Conservation (phyloP, 352 stramenopile genomes). For the Pythium inflatum region DNA sequence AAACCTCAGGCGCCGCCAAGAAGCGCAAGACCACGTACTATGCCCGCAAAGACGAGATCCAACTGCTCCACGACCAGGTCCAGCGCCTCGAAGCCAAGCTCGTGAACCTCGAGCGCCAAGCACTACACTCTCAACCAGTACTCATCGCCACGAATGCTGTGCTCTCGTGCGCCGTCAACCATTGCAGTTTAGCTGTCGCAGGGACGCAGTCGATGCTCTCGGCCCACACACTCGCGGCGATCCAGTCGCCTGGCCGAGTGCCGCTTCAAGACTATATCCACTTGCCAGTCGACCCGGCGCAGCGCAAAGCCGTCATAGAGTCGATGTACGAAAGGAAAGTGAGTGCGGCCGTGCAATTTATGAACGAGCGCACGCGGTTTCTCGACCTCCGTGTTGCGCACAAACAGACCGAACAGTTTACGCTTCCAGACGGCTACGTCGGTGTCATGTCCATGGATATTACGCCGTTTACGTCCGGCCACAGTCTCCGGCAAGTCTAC, state of each 20-base stretch:
- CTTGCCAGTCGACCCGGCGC: background rate
- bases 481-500: constrained; percentile 26
- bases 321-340: background rate
- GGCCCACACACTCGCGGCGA: background rate
- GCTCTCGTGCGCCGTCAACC: background rate
- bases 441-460: constrained; percentile 14
- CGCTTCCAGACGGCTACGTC: constrained; percentile 2
- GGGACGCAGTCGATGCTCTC: constrained; percentile 20
- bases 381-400: background rate
- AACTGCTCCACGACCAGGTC: constrained; percentile 13
- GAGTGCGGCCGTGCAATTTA: constrained; percentile 1
- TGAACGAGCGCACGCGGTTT: constrained; percentile 16
- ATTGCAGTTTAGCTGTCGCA: constrained; percentile 14
- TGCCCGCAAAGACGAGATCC: constrained; percentile 26
- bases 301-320: background rate
- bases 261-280: background rate
- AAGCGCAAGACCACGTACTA: constrained; percentile 30
- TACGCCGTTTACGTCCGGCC: constrained; percentile 15
- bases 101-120: background rate
- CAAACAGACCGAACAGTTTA: constrained; percentile 12
- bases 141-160: background rate
- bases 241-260: background rate
- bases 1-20: background rate
- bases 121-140: background rate
- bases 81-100: constrained; percentile 3